Evolutionary conservation across 2,329 filamentous ascomycete genomes (phyloP), one percentile per base, ranked within the genome.

Genomic region (Colletotrichum cordylinicola): DNA sequence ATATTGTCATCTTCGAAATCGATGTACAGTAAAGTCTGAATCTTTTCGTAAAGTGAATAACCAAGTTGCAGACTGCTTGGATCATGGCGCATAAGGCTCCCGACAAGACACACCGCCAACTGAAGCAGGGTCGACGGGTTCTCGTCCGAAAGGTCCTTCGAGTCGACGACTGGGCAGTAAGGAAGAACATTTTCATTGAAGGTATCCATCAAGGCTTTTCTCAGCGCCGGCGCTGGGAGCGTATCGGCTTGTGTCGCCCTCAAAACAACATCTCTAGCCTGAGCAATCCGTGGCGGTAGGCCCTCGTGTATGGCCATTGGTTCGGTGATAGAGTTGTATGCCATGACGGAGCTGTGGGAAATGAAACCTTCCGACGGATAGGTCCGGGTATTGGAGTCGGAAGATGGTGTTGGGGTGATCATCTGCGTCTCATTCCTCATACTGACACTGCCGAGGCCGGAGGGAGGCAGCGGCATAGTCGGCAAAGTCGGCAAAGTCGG

Each of bases 131-230:
- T 43, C 39, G 39, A 43, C 39, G 39, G n/a, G 39, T 43, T 43
- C 5, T n/a, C 39, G 1, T n/a, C 39, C 39, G 18, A 0, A 9
- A 43, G 39, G 1, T n/a, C 18, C 0, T 43, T 43, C 0, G 18
- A 43, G n/a, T 43, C 39, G n/a, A n/a, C 18, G 5, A 43, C 39
- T 5, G 39, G 39, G 4, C 39, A 43, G 18, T 43, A 43, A n/a
- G 39, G 39, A 4, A 43, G 39, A n/a, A 43, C 18, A 43, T 12
- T 43, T 43, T 43, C 39, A n/a, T 9, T 43, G 9, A n/a, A n/a
- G 39, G 9, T 43, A 6, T 43, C 39, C 39, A 0, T 43, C 18
- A 43, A 6, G 0, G 39, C 39, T n/a, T n/a, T 43, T n/a, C 39
- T 43, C 39, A 43, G 18, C 18, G 18, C n/a, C 4, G 39, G 39